Conservation (phyloP, 192 early-diverging fungal genomes). For the Podila verticillata region DNA sequence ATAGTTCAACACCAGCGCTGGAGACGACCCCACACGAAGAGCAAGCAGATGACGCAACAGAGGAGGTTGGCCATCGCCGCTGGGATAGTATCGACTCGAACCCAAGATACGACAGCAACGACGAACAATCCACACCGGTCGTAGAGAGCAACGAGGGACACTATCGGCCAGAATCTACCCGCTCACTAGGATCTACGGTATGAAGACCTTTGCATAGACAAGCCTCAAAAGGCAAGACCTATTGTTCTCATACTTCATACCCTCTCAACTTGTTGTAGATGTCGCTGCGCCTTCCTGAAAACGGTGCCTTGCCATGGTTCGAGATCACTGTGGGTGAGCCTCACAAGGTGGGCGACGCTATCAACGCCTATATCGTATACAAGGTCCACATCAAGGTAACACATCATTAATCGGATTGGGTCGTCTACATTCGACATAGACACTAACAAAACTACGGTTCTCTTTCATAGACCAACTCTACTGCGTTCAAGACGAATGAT, state of each 20-base stretch:
- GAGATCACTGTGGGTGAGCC: constrained; percentile 84
- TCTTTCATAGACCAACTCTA: constrained; percentile 70
- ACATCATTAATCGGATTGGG: not conserved
- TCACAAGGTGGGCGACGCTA: constrained; percentile 89
- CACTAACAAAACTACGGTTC: not conserved
- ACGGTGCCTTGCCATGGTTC: constrained; percentile 61
- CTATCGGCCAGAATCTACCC: constrained; percentile 40
- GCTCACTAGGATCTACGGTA: constrained; percentile 43
- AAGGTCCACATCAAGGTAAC: constrained; percentile 81
- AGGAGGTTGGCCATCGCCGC: constrained; percentile 23
- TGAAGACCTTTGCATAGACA: not conserved
- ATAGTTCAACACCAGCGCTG: not conserved
- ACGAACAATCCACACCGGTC: constrained; percentile 1
- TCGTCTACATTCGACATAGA: not conserved
- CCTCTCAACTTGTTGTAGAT: constrained; percentile 11
- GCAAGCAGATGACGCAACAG: not conserved
- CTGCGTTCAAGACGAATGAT: constrained; percentile 79
- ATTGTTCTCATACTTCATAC: not conserved
- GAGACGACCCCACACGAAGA: constrained; percentile 3
- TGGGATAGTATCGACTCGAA: constrained; percentile 43
- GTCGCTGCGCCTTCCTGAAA: constrained; percentile 54
- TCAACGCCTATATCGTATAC: constrained; percentile 88
- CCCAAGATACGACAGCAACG: constrained; percentile 30
- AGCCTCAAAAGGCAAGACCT: not conserved
- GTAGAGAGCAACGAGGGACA: constrained; percentile 4